Base-by-base conservation (phyloP, 345 rosid genomes). In the Lepidium sativum region DNA sequence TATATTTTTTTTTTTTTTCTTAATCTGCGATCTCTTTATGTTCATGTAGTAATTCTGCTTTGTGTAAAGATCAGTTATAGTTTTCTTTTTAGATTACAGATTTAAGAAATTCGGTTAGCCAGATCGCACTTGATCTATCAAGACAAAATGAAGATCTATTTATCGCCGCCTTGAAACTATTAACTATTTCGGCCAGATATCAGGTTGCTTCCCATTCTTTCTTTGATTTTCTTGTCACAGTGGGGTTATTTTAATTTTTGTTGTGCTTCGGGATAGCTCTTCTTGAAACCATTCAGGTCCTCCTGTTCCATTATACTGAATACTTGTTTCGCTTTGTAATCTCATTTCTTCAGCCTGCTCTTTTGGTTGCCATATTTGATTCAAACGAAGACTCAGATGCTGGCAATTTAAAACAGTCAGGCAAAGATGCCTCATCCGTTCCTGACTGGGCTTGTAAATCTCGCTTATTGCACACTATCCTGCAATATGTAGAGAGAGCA, bases 311-410 rank as follows among this genome's bases (percentile, higher is more conserved):
- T 44, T n/a, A 21, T 41, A 29, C 60, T 56, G 70, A 68, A 54
- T 11, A n/a, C 1, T 37, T 56, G 58, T 44, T 69, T 57, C 45
- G 16, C 70, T 65, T 35, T 52, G 0, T 25, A 25, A 25, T 14
- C 23, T 56, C 67, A 44, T 72, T 71, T 68, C 43, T 79, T 81
- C 83, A 94, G 99, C 96, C 95, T 69, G 80, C 96, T 56, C 85
- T 90, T 75, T 81, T 94, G 71, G 74, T 83, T 70, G 80, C 87
- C 48, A 59, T 94, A 47, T 72, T 86, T 45, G 73, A 78, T 27
- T 53, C 65, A 38, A 68, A 65, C 20, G 92, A 77, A 76, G 75
- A 64, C 54, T 33, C 60, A 34, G 80, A 76, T 74, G 71, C 54
- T 70, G 63, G 54, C 50, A 76, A 67, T 40, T 7, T 61, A 21